Conservation (phyloP, 2,329 filamentous ascomycete species). For the Westerdykella ornata region DNA sequence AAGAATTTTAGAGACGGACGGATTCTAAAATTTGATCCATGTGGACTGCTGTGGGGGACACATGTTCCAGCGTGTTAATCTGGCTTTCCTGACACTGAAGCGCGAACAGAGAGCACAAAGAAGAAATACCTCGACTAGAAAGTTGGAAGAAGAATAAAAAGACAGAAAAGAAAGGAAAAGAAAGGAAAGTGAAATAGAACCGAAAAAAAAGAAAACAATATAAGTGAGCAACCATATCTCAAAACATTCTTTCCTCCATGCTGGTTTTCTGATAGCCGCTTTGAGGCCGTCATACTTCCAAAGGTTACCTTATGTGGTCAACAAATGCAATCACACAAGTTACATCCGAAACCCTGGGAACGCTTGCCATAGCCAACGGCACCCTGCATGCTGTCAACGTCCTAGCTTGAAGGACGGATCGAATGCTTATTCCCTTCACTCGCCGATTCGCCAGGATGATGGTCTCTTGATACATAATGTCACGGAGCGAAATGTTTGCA, state of each 20-base stretch:
- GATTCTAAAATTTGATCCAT: no score
- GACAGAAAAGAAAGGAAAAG: no score
- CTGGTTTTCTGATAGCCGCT: slow-evolving; percentile 12
- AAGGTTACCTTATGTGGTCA: not conserved
- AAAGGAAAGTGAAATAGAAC: no score
- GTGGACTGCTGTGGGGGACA: no score
- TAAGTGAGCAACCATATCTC: slow-evolving; percentile 21
- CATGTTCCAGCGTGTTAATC: no score
- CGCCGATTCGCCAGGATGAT: not conserved
- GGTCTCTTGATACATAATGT: slow-evolving; percentile 2
- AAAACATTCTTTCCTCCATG: slow-evolving; percentile 1
- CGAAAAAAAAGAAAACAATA: no score
- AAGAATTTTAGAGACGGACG: no score
- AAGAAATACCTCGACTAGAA: no score
- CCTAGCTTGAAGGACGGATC: slow-evolving; percentile 9
- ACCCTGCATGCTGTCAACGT: slow-evolving; percentile 8
- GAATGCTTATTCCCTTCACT: slow-evolving; percentile 3
- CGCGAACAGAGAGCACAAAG: no score
- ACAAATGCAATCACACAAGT: slow-evolving; percentile 5
- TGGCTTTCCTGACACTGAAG: no score
- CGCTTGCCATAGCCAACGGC: slow-evolving; percentile 2
- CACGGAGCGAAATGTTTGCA: slow-evolving; percentile 2
- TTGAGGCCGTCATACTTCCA: slow-evolving; percentile 54
- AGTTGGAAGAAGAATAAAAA: no score
- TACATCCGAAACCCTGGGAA: slow-evolving; percentile 3